Base-by-base conservation (phyloP, 2,329 filamentous ascomycete species). In the Phyllosticta citrichinensis region DNA sequence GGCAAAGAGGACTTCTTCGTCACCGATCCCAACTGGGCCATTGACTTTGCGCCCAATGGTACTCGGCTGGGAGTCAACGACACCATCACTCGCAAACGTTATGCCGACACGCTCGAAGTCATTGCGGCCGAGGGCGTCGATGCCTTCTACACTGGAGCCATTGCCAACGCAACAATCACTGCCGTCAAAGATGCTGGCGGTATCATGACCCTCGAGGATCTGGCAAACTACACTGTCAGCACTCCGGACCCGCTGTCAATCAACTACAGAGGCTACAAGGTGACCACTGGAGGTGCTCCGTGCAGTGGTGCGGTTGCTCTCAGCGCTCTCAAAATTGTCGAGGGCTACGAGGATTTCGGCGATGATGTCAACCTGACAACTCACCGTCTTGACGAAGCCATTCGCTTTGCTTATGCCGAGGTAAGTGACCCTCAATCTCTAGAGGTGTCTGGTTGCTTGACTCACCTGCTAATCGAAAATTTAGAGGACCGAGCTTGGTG, bases 1-100 rank as follows among this genome's bases (percentile, higher is more conserved):
- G 62, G 72, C 62, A 61, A 77, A 8, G 73, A 80, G 56, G 81
- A 90, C 66, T 96, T 96, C 68, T 76, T 97, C 0, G 77, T 85
- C 0, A 79, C 88, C 2, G 85, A 97, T 61, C 85, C 87, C 0
- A 83, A 84, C 3, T 97, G 91, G 87, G 90, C 92, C 0, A 73
- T 88, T 55, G 93, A 97, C 70, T 97, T 97, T 75, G 91, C 91
- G 2, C 91, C 91, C 0, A 85, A 92, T 63, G 93, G 91, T 3
- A 87, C 81, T 0, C 77, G 89, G 2, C 67, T 96, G 0, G 77
- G 81, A 19, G 74, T 91, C 2, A 90, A 89, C 19, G 89, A 96
- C 56, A 87, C 75, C 0, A 91, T 97, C 68, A 92, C 87, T 0
- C 81, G 92, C 53, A 88, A 86, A 68, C 83, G 92, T 62, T 96